These are phyloP conservation scores for Eucalyptus regnans DNA, from an alignment of 345 rosid species.

Conservation along the genomic window DNA sequence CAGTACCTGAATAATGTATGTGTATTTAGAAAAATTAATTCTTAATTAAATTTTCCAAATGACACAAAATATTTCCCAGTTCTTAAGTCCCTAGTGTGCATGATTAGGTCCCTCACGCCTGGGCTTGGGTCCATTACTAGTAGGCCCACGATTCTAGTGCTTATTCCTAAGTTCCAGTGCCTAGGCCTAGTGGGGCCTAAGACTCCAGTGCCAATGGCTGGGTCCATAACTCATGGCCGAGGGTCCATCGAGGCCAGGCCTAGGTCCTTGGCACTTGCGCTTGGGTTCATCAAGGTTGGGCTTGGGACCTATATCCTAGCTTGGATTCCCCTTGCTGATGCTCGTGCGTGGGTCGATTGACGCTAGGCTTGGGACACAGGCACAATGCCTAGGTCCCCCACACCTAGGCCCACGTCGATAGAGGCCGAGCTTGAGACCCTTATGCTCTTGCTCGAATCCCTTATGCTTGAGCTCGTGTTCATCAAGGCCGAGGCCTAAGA, in stretches of 20 bases:
- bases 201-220: rapidly evolving
- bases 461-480: background rate
- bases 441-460: background rate
- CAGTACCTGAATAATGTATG: too few species aligned
- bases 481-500: background rate
- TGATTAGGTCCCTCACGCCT: background rate
- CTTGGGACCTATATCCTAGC: too few species aligned
- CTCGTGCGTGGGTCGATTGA: background rate
- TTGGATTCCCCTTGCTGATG: rapidly evolving
- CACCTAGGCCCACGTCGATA: rapidly evolving
- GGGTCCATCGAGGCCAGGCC: rapidly evolving
- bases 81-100: background rate
- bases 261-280: too few species aligned
- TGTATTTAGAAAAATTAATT: too few species aligned
- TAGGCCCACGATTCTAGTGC: background rate
- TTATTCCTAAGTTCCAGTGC: background rate
- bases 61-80: too few species aligned
- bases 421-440: background rate
- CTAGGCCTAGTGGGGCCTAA: too few species aligned
- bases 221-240: background rate
- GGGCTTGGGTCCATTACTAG: background rate
- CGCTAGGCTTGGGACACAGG: background rate
- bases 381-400: background rate
- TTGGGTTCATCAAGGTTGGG: too few species aligned
- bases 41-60: too few species aligned